A percentile compares a stretch with the other conserved stretches of the same genome.
Evolutionary conservation across 2,329 filamentous ascomycete genomes (phyloP).

Genomic region (Cryphonectria nitschkei): DNA sequence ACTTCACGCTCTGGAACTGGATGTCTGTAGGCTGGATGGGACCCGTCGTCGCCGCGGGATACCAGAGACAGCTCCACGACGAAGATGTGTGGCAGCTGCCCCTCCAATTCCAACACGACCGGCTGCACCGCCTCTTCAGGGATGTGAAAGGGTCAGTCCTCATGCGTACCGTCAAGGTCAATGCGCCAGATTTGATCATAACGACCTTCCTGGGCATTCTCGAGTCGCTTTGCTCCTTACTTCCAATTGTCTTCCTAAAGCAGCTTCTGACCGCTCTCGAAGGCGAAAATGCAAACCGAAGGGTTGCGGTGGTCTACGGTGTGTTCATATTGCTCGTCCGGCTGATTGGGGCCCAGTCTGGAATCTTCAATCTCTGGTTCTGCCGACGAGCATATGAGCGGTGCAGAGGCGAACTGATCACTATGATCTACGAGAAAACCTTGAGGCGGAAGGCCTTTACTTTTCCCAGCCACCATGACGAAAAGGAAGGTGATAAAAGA

Average conservation of each 20-base stretch:
- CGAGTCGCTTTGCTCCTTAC: slow-evolving; percentile 59
- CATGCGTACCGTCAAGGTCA: slow-evolving; percentile 70
- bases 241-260: slow-evolving; percentile 72
- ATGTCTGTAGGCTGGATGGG: slow-evolving; percentile 84
- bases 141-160: slow-evolving; percentile 75
- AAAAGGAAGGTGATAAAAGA: slow-evolving; percentile 37
- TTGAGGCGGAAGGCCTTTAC: slow-evolving; percentile 64
- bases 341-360: slow-evolving; percentile 65
- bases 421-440: slow-evolving; percentile 81
- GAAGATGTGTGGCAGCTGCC: slow-evolving; percentile 82
- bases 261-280: slow-evolving; percentile 71
- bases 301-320: slow-evolving; percentile 68
- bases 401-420: slow-evolving; percentile 82
- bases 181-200: slow-evolving; percentile 77
- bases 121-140: slow-evolving; percentile 75
- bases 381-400: slow-evolving; percentile 83
- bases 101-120: slow-evolving; percentile 79
- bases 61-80: slow-evolving; percentile 68
- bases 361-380: slow-evolving; percentile 77
- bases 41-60: slow-evolving; percentile 70
- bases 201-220: slow-evolving; percentile 67
- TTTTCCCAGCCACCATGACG: slow-evolving; percentile 40
- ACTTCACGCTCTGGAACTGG: slow-evolving; percentile 79
- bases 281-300: slow-evolving; percentile 50
- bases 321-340: slow-evolving; percentile 63